Evolutionary conservation across 164 flowering plant genomes (phyloP).

Genomic region (Annona cherimola): DNA sequence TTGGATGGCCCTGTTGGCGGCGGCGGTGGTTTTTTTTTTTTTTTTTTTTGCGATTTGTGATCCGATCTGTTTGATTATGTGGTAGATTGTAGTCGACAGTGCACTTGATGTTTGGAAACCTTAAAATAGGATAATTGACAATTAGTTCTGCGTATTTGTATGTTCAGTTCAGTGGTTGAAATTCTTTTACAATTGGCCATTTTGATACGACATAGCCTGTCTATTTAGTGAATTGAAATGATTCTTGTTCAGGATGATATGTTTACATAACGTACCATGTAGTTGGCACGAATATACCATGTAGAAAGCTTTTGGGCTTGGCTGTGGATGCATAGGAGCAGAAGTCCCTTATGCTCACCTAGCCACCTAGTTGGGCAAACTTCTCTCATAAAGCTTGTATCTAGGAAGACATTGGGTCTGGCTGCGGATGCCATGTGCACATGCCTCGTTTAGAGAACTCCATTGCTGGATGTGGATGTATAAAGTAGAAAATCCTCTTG

Average conservation of each 20-base stretch:
- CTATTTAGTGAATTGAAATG: not conserved
- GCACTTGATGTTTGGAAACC: not conserved
- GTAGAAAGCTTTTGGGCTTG: not conserved
- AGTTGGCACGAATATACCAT: not conserved
- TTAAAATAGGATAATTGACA: not conserved
- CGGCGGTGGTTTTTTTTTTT: too few species aligned
- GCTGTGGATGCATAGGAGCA: not conserved
- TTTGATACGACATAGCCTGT: not conserved
- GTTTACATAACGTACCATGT: not conserved
- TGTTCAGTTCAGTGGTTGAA: not conserved
- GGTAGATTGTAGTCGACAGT: not conserved
- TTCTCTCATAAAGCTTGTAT: too few species aligned
- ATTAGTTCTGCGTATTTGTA: not conserved
- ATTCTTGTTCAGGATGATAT: not conserved
- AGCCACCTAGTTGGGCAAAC: too few species aligned
- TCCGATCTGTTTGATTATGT: too few species aligned
- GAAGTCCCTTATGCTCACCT: not conserved
- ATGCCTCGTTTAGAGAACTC: too few species aligned
- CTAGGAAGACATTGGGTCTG: too few species aligned
- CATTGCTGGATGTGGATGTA: too few species aligned
- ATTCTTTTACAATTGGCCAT: not conserved
- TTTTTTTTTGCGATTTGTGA: too few species aligned
- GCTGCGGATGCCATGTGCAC: too few species aligned
- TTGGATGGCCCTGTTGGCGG: too few species aligned
- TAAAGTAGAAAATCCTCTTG: too few species aligned